Evolutionary conservation across 2,329 filamentous ascomycete species (phyloP).

Genomic region (Hymenoscyphus repandus): DNA sequence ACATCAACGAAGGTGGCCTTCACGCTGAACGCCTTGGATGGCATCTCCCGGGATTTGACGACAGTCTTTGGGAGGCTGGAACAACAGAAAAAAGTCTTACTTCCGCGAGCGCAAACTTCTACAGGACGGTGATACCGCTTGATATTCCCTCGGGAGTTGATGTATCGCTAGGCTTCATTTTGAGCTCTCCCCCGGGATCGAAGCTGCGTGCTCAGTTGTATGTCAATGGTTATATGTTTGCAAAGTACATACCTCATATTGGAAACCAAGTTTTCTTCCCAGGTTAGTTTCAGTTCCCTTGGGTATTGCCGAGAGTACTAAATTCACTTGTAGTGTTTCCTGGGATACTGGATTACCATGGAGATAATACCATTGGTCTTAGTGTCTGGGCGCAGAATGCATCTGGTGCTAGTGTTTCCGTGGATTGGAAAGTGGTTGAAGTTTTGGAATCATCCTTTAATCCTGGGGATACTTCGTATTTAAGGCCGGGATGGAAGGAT

Average conservation of each 20-base stretch:
- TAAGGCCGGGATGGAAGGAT: constrained; percentile 47
- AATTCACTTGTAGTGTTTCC: constrained; percentile 41
- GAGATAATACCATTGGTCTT: constrained; percentile 52
- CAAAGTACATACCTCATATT: constrained; percentile 53
- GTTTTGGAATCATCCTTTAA: constrained; percentile 48
- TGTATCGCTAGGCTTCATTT: constrained; percentile 49
- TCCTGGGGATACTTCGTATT: constrained; percentile 39
- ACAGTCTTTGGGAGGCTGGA: constrained; percentile 37
- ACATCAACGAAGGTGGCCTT: constrained; percentile 53
- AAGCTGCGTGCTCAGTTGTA: constrained; percentile 51
- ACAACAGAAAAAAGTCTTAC: constrained; percentile 35
- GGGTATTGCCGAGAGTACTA: constrained; percentile 48
- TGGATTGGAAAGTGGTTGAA: constrained; percentile 50
- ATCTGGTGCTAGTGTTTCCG: constrained; percentile 15
- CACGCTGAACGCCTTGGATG: constrained; percentile 53
- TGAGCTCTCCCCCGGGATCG: constrained; percentile 40
- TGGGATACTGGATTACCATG: constrained; percentile 52
- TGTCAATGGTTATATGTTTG: constrained; percentile 63
- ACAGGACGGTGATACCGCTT: constrained; percentile 47
- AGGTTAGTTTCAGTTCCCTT: constrained; percentile 7
- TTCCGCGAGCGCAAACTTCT: constrained; percentile 49
- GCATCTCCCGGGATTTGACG: constrained; percentile 52
- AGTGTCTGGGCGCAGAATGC: constrained; percentile 49
- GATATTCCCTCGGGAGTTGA: constrained; percentile 47
- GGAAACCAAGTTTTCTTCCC: constrained; percentile 57